Evolutionary conservation across 2,329 filamentous ascomycete genomes (phyloP).

Genomic region (Cladosporium oxysporum): DNA sequence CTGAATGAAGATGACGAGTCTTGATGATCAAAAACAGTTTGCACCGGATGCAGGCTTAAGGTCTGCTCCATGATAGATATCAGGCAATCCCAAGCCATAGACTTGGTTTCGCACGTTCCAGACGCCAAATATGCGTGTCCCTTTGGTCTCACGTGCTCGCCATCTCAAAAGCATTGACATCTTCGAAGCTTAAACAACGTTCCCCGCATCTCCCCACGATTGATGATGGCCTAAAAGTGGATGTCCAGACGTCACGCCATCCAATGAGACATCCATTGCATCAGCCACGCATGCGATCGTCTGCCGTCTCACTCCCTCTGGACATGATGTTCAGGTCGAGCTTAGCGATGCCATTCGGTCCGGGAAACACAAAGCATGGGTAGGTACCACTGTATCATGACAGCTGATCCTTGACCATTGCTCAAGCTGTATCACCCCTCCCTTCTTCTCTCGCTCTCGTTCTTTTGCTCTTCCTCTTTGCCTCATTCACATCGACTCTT

Average conservation of each 20-base stretch:
- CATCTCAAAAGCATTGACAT: neutral
- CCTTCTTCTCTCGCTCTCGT: neutral
- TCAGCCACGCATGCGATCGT: slow-evolving; percentile 15
- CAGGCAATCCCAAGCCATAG: neutral
- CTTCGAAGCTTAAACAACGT: neutral
- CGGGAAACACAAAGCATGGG: slow-evolving; percentile 1
- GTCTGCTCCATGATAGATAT: neutral
- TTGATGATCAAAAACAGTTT: neutral
- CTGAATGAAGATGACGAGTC: slow-evolving; percentile 29
- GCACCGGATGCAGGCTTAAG: neutral
- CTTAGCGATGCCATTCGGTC: slow-evolving; percentile 7
- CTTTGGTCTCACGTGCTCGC: neutral
- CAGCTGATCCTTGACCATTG: slow-evolving; percentile 10
- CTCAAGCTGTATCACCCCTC: slow-evolving; percentile 9
- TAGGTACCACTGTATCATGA: slow-evolving; percentile 9
- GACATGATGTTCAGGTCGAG: neutral
- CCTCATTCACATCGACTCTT: neutral
- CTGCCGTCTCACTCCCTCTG: neutral
- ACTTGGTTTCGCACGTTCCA: neutral
- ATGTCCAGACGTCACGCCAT: slow-evolving; percentile 8
- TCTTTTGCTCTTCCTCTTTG: neutral
- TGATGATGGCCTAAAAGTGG: neutral
- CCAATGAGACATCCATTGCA: slow-evolving; percentile 2
- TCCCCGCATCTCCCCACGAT: slow-evolving; percentile 14
- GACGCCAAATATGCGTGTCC: neutral